These are phyloP conservation scores for Magnaporthiopsis incrustans DNA, from an alignment of 2,329 filamentous ascomycete species.

Conservation along the genomic window DNA sequence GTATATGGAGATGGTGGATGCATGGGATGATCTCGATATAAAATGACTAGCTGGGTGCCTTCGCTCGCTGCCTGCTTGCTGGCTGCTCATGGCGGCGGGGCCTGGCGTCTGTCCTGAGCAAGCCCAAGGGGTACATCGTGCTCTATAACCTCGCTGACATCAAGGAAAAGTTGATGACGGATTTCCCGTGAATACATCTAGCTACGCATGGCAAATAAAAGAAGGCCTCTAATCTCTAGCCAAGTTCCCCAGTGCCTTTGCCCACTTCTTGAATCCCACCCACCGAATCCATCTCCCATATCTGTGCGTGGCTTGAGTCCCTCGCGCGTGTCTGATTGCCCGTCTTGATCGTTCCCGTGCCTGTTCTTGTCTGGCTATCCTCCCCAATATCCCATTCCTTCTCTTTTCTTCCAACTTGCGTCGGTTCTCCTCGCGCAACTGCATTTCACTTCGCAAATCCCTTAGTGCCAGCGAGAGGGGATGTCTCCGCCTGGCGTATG, in stretches of 20 bases:
- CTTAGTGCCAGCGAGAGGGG: not conserved
- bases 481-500: not conserved
- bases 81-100: not conserved
- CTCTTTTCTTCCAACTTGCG: not conserved
- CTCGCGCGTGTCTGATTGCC: not conserved
- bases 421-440: not conserved
- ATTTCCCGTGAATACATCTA: too few species aligned
- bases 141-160: not conserved
- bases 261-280: not conserved
- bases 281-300: not conserved
- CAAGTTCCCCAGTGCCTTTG: not conserved
- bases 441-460: not conserved
- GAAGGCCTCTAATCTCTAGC: too few species aligned
- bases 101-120: not conserved
- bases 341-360: not conserved
- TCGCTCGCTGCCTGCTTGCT: not conserved
- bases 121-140: slow-evolving; percentile 1
- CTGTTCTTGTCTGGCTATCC: not conserved
- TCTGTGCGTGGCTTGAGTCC: not conserved
- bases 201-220: too few species aligned
- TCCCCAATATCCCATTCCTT: not conserved
- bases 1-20: not conserved
- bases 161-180: too few species aligned
- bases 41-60: too few species aligned
- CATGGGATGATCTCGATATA: not conserved